Evolutionary conservation across 116 monocot species (phyloP).

Genomic region (Papilionanthe hybrid): DNA sequence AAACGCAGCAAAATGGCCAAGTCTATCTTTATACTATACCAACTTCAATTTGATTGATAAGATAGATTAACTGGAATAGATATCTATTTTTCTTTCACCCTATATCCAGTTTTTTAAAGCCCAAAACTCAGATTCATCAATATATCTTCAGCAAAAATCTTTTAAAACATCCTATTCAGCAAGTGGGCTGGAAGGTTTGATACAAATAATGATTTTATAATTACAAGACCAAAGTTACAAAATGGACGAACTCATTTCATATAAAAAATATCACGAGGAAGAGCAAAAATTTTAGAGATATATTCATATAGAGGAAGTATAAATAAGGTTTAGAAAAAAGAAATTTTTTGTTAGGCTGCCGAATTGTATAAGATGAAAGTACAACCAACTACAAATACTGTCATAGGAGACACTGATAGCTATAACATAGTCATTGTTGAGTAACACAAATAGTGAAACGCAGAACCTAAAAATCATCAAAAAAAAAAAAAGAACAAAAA

Average conservation of each 20-base stretch:
- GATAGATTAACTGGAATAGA: background rate
- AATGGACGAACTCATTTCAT: background rate
- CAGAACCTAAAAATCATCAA: background rate
- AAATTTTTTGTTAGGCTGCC: background rate
- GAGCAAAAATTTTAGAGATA: background rate
- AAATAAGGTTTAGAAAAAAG: background rate
- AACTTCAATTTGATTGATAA: background rate
- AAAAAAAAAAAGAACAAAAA: background rate
- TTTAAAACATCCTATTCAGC: background rate
- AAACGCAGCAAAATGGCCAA: background rate
- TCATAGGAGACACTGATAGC: no score
- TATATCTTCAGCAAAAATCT: background rate
- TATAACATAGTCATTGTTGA: no score
- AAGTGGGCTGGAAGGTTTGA: no score
- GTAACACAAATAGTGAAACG: background rate
- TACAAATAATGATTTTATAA: no score
- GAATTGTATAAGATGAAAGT: background rate
- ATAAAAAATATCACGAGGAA: background rate
- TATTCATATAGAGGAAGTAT: background rate
- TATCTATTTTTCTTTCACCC: background rate
- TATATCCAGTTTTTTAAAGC: background rate
- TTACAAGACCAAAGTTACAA: background rate
- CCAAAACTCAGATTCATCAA: background rate
- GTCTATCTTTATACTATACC: background rate
- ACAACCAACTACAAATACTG: no score